A percentile compares a stretch with the other conserved stretches of the same genome.
Evolutionary conservation across 2,329 filamentous ascomycete genomes (phyloP).

Genomic region (Venturiaceae sp.): DNA sequence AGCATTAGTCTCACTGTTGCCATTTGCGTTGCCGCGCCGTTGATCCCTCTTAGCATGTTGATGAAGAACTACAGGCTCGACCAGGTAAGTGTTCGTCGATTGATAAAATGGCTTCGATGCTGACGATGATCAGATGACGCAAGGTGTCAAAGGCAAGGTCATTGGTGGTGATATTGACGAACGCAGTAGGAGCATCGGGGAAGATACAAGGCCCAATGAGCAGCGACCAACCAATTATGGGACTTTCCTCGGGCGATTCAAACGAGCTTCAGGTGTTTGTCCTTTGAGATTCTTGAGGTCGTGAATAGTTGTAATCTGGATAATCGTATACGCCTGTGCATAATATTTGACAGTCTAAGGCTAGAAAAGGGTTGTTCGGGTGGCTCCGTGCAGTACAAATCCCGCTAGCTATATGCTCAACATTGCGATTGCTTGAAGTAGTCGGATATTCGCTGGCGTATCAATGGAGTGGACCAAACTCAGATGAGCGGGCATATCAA

Average conservation of each 20-base stretch:
- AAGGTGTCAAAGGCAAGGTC: not conserved
- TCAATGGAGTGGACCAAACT: too few species aligned
- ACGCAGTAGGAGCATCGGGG: not conserved
- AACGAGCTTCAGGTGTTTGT: too few species aligned
- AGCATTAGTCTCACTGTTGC: slow-evolving; percentile 46
- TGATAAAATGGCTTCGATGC: not conserved
- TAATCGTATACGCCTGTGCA: too few species aligned
- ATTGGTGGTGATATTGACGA: not conserved
- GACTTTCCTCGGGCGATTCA: not conserved
- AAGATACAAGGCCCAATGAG: not conserved
- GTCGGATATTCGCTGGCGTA: too few species aligned
- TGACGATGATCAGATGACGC: not conserved
- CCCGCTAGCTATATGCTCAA: too few species aligned
- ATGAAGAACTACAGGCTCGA: slow-evolving; percentile 51
- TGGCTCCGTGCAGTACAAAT: too few species aligned
- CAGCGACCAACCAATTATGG: not conserved
- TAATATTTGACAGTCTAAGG: too few species aligned
- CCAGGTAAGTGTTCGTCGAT: slow-evolving; percentile 19
- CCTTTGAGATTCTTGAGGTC: not conserved
- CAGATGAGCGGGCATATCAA: too few species aligned
- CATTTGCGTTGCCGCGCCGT: slow-evolving; percentile 43
- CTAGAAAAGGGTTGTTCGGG: too few species aligned
- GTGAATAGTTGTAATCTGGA: not conserved
- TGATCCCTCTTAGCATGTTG: slow-evolving; percentile 45
- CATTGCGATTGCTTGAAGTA: too few species aligned